Conservation (phyloP, 352 stramenopile species). For the Phytophthora meadii region DNA sequence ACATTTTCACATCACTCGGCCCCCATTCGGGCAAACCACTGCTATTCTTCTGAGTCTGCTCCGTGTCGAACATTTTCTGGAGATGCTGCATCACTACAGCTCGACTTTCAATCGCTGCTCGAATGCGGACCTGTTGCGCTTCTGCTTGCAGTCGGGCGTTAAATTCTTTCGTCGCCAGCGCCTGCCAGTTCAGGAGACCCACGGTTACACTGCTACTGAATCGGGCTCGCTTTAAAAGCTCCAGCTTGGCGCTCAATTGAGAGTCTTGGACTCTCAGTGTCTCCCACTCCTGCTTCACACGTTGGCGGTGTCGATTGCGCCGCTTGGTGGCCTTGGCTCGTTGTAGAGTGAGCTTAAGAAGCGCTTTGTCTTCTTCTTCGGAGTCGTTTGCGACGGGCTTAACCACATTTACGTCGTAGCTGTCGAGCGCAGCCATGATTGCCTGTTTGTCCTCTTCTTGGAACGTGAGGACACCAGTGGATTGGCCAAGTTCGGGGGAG, state of each 20-base stretch:
- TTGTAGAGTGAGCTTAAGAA: conserved; percentile 8
- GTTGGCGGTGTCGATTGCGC: conserved; percentile 14
- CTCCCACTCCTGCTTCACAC: conserved; percentile 19
- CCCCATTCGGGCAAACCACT: conserved; percentile 1
- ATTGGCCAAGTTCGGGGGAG: no score
- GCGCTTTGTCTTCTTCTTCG: background rate
- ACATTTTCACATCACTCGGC: conserved; percentile 8
- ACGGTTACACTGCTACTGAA: background rate
- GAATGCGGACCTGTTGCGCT: background rate
- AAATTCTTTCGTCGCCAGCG: conserved; percentile 15
- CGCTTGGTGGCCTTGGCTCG: conserved; percentile 12
- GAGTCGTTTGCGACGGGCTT: background rate
- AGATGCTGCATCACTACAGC: conserved; percentile 6
- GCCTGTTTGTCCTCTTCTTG: conserved; percentile 12
- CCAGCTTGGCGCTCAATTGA: conserved; percentile 4
- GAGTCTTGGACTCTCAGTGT: conserved; percentile 1
- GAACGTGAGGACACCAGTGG: no score
- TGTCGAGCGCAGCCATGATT: conserved; percentile 13
- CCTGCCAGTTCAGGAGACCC: conserved; percentile 13
- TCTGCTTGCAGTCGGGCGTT: conserved; percentile 6
- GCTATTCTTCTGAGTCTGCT: background rate
- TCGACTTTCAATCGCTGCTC: conserved; percentile 10
- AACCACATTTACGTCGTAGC: background rate
- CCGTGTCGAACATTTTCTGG: conserved; percentile 4
- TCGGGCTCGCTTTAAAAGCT: conserved; percentile 6